Base-by-base conservation (phyloP, 805 yeast genomes). In the Brettanomyces custersianus region DNA sequence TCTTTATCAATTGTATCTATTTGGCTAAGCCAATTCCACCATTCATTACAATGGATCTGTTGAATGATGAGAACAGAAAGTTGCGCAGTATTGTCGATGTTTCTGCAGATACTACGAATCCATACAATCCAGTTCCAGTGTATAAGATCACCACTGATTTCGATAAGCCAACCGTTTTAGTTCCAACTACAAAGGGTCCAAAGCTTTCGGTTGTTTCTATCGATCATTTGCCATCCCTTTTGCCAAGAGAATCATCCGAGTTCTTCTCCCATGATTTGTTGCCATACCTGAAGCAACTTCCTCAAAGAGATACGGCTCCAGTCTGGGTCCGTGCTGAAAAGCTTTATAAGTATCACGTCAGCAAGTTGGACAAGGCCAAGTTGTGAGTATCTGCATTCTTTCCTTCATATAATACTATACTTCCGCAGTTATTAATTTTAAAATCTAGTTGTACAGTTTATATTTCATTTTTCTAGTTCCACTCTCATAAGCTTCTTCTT, bases 241-340 rank as follows among this genome's bases (percentile, higher is more conserved):
- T 92, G 46, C 99, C 99, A 53, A 83, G 98, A 65, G 99, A 92
- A 63, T 82, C 97, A 18, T 86, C 96, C 6, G 98, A 92, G 66
- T 77, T 78, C 44, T 92, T 86, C 63, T 74, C 94, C 30, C 72
- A 64, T 42, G 97, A 92, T 62, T 69, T 92, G 57, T 63, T 92
- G 54, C 98, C 99, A 29, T 82, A 94, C 13, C 70, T 92, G 57
- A 72, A 84, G 60, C 78, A 83, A 57, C 71, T 92, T 51, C 88
- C 94, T 50, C 63, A 85, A 44, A 80, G 96, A 63, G 66, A 76
- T 37, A 66, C 77, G 31, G 81, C 95, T 20, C 86, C 87, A 12
- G 96, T 87, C 18, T 92, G 99, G 99, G 71, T 68, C 24, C 81
- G 78, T 58, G 97, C 97, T 42, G 81, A 80, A 68, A 67, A 71